phyloP scores from a whole-genome alignment of 1,284 basidiomycete genomes.

The Irpex lacteus region DNA sequence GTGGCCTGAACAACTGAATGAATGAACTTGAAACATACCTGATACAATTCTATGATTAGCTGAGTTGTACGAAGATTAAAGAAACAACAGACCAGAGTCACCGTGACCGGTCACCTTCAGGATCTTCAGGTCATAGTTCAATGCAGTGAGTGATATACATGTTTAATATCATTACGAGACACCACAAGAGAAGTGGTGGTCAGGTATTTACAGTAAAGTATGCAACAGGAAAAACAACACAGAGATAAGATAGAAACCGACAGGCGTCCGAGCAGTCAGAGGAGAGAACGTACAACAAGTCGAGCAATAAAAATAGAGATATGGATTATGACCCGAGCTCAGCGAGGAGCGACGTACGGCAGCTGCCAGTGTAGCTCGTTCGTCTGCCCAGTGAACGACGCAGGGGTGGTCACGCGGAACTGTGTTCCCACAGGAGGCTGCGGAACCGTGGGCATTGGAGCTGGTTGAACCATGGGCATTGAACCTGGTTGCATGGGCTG shows the following conservation, averaged over 20 bases:
- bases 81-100: too few relatives aligned
- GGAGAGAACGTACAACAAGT: not conserved
- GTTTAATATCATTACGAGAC: too few relatives aligned
- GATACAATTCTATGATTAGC: too few relatives aligned
- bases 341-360: not conserved
- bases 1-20: too few relatives aligned
- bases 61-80: too few relatives aligned
- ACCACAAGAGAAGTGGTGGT: too few relatives aligned
- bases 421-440: not conserved
- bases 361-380: conserved; percentile 5
- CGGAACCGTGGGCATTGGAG: not conserved
- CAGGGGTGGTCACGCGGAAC: not conserved
- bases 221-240: not conserved
- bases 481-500: not conserved
- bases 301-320: not conserved
- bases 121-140: too few relatives aligned
- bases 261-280: not conserved
- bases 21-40: too few relatives aligned
- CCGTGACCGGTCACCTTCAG: too few relatives aligned
- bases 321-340: not conserved
- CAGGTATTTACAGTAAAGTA: not conserved
- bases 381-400: not conserved
- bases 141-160: too few relatives aligned
- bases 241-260: not conserved
- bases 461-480: not conserved